phyloP scores from a whole-genome alignment of 176 grass and related monocot species.

The Avena insularis region DNA sequence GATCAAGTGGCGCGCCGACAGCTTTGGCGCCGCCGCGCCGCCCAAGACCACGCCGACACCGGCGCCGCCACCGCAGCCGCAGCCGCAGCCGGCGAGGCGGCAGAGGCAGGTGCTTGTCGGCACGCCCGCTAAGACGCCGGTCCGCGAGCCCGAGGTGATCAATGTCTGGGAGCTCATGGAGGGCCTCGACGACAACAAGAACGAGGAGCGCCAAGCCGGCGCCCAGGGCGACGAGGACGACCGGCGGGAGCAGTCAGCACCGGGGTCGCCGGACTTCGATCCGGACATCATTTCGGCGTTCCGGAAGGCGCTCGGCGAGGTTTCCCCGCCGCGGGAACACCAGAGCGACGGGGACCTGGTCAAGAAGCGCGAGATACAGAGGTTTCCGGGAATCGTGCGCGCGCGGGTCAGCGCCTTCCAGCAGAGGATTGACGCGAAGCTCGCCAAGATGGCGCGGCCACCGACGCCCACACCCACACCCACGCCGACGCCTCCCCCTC shows the following conservation, averaged over 20 bases:
- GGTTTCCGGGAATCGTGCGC: slow-evolving; percentile 70
- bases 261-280: slow-evolving; percentile 57
- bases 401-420: slow-evolving; percentile 78
- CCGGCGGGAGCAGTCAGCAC: slow-evolving; percentile 17
- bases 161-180: slow-evolving; percentile 99
- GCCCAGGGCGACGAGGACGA: slow-evolving; percentile 4
- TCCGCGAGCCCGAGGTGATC: slow-evolving; percentile 77
- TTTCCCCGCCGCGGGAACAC: background rate
- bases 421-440: slow-evolving; percentile 75
- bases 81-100: slow-evolving; percentile 46
- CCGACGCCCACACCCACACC: slow-evolving; percentile 11
- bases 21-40: background rate
- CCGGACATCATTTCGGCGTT: slow-evolving; percentile 64
- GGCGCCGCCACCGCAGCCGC: slow-evolving; percentile 9
- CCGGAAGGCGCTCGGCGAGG: slow-evolving; percentile 52
- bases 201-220: slow-evolving; percentile 34
- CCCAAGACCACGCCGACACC: background rate
- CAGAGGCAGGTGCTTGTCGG: slow-evolving; percentile 45
- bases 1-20: slow-evolving; percentile 61
- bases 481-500: background rate
- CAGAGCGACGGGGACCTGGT: background rate
- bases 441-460: slow-evolving; percentile 39
- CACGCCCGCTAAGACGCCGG: slow-evolving; percentile 66
- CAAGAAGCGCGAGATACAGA: slow-evolving; percentile 63
- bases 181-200: slow-evolving; percentile 75